Percentiles rank a stretch among this genome's conserved stretches.
phyloP scores from a whole-genome alignment of 2,329 filamentous ascomycete species.

The Pseudopithomyces chartarum region DNA sequence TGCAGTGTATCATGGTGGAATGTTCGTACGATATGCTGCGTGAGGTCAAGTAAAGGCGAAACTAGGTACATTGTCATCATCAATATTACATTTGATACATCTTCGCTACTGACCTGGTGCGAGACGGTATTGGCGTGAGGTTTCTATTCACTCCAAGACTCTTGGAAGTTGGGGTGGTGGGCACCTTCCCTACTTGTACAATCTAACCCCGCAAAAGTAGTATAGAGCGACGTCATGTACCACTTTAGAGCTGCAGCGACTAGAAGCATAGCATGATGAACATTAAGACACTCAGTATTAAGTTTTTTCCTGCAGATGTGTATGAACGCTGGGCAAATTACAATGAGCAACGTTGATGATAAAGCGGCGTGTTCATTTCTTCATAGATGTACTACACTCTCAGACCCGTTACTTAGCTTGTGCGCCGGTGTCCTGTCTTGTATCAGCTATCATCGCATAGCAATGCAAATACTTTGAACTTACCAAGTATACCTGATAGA shows the following conservation, averaged over 20 bases:
- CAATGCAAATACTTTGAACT: slow-evolving; percentile 24
- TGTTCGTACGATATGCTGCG: background rate
- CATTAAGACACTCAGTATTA: background rate
- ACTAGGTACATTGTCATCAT: background rate
- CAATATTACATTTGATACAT: background rate
- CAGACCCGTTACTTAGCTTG: slow-evolving; percentile 3
- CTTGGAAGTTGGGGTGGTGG: background rate
- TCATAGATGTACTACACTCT: background rate
- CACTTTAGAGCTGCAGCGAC: background rate
- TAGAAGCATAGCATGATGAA: background rate
- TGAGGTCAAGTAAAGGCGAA: background rate
- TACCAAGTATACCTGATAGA: slow-evolving; percentile 62
- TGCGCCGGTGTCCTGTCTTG: slow-evolving; percentile 14
- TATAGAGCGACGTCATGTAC: slow-evolving; percentile 1
- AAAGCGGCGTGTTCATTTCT: no score
- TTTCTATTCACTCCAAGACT: background rate
- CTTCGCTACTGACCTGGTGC: background rate
- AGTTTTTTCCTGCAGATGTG: background rate
- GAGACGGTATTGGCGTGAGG: no score
- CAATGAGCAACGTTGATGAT: no score
- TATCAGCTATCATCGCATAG: slow-evolving; percentile 2
- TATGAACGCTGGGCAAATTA: no score
- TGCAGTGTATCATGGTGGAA: background rate
- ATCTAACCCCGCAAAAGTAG: background rate
- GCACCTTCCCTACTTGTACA: background rate